Conservation (phyloP, 306 rosid genomes). For the peach (Prunus persica) region DNA sequence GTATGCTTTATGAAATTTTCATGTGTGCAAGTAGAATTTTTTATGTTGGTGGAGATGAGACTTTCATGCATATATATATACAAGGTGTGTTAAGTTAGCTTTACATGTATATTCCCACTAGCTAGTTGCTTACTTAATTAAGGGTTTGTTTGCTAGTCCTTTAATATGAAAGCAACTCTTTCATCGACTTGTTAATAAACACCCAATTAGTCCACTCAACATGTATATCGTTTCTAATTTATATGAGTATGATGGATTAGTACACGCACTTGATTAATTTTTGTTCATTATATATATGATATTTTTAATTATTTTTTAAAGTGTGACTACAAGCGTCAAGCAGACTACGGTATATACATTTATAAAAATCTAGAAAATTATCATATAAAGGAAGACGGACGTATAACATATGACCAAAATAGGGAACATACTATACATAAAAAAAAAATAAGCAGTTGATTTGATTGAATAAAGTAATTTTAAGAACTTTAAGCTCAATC, state of each 20-base stretch:
- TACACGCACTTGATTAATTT: not conserved
- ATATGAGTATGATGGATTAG: not conserved
- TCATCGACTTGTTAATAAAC: not conserved
- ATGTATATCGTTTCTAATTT: not conserved
- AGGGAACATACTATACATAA: not conserved
- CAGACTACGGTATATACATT: not conserved
- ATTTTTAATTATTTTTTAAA: not conserved
- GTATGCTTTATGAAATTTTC: not conserved
- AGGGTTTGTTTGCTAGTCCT: slow-evolving; percentile 7
- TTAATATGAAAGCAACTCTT: slow-evolving; percentile 3
- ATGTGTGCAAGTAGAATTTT: not conserved
- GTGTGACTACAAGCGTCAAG: not conserved
- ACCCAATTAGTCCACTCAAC: not conserved
- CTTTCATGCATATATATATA: not conserved
- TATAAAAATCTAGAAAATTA: not conserved
- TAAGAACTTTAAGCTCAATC: not conserved
- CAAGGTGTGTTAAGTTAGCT: not conserved
- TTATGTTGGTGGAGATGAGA: not conserved
- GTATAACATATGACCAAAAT: not conserved
- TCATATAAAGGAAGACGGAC: not conserved
- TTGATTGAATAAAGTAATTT: not conserved
- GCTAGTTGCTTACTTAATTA: not conserved
- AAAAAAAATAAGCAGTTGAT: not conserved
- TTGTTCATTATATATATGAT: not conserved
- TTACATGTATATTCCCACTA: not conserved